These are phyloP conservation scores for Casuarina equisetifolia DNA, from an alignment of 306 rosid species.

Conservation along the genomic window DNA sequence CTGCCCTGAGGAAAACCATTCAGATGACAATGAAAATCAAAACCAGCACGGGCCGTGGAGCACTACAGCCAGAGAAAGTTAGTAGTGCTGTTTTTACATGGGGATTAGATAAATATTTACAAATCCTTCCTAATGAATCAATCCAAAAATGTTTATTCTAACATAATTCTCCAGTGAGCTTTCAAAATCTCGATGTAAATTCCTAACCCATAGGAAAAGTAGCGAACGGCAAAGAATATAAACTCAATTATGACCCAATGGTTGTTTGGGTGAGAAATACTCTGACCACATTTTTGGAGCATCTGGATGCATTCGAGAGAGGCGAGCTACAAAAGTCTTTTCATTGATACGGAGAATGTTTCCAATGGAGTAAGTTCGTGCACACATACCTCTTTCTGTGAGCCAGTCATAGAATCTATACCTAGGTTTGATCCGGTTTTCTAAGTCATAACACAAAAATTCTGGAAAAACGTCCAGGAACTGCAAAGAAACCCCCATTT, in stretches of 20 bases:
- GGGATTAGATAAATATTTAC: neutral
- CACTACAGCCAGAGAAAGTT: neutral
- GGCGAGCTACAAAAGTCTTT: conserved; percentile 52
- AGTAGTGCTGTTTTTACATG: neutral
- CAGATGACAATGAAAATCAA: neutral
- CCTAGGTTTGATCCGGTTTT: conserved; percentile 74
- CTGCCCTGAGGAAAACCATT: neutral
- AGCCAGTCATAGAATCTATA: conserved; percentile 63
- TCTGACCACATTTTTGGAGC: conserved; percentile 82
- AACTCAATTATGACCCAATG: conserved; percentile 15
- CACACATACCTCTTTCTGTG: conserved; percentile 48
- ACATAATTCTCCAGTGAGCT: neutral
- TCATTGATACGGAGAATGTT: conserved; percentile 65
- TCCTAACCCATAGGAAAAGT: neutral
- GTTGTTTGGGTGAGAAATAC: conserved; percentile 38
- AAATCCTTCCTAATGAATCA: neutral
- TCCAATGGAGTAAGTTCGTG: conserved; percentile 52
- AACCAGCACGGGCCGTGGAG: neutral
- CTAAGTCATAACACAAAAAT: conserved; percentile 61
- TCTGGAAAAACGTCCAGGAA: conserved; percentile 54
- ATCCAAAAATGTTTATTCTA: no score
- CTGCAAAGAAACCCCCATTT: conserved; percentile 51
- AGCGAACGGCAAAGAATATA: conserved; percentile 20
- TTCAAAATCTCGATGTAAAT: neutral
- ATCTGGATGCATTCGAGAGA: conserved; percentile 59